A percentile compares a stretch with the other conserved stretches of the same genome.
Conservation (phyloP, 768 basidiomycete species). For the Amanita pseudoporphyria region DNA sequence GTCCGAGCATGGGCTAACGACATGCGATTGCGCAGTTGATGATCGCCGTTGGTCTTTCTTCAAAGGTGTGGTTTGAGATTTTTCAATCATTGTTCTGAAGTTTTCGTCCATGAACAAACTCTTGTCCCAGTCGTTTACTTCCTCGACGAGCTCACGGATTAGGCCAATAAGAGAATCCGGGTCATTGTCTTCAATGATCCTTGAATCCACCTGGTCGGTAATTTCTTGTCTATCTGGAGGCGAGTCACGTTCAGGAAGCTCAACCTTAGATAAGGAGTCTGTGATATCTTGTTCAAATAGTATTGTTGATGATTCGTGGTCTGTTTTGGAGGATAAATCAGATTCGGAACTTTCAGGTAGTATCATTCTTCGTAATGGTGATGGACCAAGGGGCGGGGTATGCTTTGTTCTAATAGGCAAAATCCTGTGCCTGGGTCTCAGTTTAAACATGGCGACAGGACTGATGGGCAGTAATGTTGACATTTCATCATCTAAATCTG, state of each 20-base stretch:
- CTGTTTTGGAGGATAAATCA: slow-evolving; percentile 5
- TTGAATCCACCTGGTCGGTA: not conserved
- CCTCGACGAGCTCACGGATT: slow-evolving; percentile 39
- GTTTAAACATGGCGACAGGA: slow-evolving; percentile 6
- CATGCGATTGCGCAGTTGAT: not conserved
- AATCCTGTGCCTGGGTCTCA: not conserved
- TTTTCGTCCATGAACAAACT: slow-evolving; percentile 36
- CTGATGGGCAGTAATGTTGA: not conserved
- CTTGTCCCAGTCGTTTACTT: slow-evolving; percentile 41
- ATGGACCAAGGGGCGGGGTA: slow-evolving; percentile 34
- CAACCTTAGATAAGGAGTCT: not conserved
- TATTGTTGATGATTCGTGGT: not conserved
- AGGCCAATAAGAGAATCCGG: slow-evolving; percentile 28
- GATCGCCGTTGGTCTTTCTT: slow-evolving; percentile 3
- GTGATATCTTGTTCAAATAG: not conserved
- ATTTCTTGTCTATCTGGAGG: not conserved
- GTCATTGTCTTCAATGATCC: slow-evolving; percentile 12
- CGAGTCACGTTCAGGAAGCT: not conserved
- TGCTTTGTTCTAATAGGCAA: slow-evolving; percentile 15
- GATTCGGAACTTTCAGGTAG: slow-evolving; percentile 23
- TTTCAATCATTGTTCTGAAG: slow-evolving; percentile 35
- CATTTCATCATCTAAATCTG: not conserved
- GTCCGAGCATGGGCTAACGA: not conserved
- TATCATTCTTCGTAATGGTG: slow-evolving; percentile 36
- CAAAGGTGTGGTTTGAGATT: slow-evolving; percentile 15